Evolutionary conservation across 2,329 filamentous ascomycete genomes (phyloP).

Genomic region (Lachnellula arida): DNA sequence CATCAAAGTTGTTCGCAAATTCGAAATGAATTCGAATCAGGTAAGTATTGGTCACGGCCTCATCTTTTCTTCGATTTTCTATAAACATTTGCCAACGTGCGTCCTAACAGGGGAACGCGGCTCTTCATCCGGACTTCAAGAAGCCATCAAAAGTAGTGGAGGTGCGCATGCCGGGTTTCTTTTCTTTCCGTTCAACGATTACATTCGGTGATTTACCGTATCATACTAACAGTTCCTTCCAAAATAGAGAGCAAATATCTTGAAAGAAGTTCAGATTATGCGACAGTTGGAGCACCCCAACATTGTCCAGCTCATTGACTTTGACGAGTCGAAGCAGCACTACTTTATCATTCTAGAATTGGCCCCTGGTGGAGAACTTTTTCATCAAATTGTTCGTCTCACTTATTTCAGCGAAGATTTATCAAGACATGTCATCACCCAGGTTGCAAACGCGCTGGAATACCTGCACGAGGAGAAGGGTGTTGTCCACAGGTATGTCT

Average conservation of each 20-base stretch:
- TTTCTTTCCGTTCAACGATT: conserved; percentile 24
- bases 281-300: conserved; percentile 94
- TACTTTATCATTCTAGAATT: conserved; percentile 97
- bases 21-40: conserved; percentile 98
- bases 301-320: conserved; percentile 89
- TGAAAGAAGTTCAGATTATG: conserved; percentile 99
- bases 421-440: conserved; percentile 87
- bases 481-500: conserved; percentile 86
- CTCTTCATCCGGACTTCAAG: conserved; percentile 94
- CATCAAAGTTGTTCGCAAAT: conserved; percentile 98
- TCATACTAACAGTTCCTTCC: conserved; percentile 14
- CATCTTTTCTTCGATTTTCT: conserved; percentile 20
- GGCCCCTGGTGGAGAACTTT: conserved; percentile 90
- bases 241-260: conserved; percentile 82
- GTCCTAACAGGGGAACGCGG: conserved; percentile 72
- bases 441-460: conserved; percentile 90
- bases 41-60: conserved; percentile 55
- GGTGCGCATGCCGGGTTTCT: conserved; percentile 57
- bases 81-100: conserved; percentile 50
- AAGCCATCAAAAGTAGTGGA: conserved; percentile 93
- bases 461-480: conserved; percentile 94
- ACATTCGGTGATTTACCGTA: not conserved
- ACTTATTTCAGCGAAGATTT: conserved; percentile 98
- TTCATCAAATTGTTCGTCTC: conserved; percentile 96
- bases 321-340: conserved; percentile 88